phyloP scores from a whole-genome alignment of 2,329 filamentous ascomycete genomes.

The Lasiodiplodia theobromae region DNA sequence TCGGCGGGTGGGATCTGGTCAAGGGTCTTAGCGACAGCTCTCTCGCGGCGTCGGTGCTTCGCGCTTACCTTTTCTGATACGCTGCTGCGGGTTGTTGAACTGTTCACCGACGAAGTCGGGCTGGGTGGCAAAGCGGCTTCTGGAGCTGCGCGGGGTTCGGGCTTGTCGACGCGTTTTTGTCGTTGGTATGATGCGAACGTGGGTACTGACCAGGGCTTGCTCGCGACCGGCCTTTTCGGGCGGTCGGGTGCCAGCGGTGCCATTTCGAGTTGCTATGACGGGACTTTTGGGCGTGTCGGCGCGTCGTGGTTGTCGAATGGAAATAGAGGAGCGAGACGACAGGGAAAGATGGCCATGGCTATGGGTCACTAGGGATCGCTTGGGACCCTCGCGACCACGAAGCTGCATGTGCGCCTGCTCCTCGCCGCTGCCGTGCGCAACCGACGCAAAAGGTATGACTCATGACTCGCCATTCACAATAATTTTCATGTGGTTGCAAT shows the following conservation, averaged over 20 bases:
- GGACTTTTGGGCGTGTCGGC: too few relatives aligned
- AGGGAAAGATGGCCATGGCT: too few relatives aligned
- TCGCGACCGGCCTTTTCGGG: neutral
- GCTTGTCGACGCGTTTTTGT: neutral
- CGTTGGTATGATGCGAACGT: neutral
- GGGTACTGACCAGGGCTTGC: neutral
- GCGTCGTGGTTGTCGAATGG: too few relatives aligned
- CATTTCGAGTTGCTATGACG: too few relatives aligned
- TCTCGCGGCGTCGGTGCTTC: neutral
- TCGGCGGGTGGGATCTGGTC: neutral
- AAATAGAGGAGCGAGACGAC: too few relatives aligned
- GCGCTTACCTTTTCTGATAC: neutral
- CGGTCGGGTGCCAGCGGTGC: neutral
- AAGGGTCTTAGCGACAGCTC: neutral
- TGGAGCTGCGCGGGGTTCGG: neutral
- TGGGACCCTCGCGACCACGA: too few relatives aligned
- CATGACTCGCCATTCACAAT: too few relatives aligned
- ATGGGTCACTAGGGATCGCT: too few relatives aligned
- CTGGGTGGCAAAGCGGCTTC: neutral
- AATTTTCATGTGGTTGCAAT: too few relatives aligned
- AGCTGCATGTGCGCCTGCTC: too few relatives aligned
- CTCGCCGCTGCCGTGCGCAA: too few relatives aligned
- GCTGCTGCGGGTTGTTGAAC: neutral
- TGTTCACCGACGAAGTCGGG: neutral
- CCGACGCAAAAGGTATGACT: too few relatives aligned